Evolutionary conservation across 1,284 basidiomycete species (phyloP).

Genomic region (Rhodotorula sp.): DNA sequence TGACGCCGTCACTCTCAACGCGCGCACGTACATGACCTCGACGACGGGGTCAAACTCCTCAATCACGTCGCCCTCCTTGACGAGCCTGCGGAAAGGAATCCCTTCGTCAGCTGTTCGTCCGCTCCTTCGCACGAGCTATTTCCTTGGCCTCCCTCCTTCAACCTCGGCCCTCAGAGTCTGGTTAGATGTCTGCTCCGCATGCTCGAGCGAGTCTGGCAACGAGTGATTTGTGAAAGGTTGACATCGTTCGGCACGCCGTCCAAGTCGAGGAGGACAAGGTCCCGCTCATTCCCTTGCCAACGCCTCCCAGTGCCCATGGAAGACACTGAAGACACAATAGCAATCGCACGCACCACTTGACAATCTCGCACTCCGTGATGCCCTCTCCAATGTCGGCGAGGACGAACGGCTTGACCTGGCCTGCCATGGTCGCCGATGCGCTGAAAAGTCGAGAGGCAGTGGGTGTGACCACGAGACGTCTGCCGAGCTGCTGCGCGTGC

Average conservation of each 20-base stretch:
- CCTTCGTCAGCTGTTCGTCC: background rate
- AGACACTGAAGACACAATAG: no score
- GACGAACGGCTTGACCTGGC: constrained; percentile 59
- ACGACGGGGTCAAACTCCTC: constrained; percentile 81
- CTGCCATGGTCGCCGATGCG: no score
- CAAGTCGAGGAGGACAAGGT: background rate
- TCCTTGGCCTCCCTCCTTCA: no score
- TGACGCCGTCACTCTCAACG: rapidly evolving
- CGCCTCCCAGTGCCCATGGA: background rate
- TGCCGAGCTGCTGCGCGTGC: no score
- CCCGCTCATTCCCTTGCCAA: background rate
- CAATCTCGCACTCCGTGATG: constrained; percentile 79
- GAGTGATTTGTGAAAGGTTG: background rate
- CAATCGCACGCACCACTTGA: constrained; percentile 67
- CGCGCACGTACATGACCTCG: constrained; percentile 59
- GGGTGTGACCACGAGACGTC: no score
- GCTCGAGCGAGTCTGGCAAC: background rate
- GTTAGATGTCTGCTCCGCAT: background rate
- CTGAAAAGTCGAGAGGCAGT: no score
- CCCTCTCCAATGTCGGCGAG: constrained; percentile 94
- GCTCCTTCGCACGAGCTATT: no score
- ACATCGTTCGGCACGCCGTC: background rate
- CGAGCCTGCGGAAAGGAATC: constrained; percentile 10
- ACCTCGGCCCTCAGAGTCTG: constrained; percentile 2
- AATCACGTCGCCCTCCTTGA: constrained; percentile 61